Base-by-base conservation (phyloP, 2,329 filamentous ascomycete species). In the Diplodia seriata region DNA sequence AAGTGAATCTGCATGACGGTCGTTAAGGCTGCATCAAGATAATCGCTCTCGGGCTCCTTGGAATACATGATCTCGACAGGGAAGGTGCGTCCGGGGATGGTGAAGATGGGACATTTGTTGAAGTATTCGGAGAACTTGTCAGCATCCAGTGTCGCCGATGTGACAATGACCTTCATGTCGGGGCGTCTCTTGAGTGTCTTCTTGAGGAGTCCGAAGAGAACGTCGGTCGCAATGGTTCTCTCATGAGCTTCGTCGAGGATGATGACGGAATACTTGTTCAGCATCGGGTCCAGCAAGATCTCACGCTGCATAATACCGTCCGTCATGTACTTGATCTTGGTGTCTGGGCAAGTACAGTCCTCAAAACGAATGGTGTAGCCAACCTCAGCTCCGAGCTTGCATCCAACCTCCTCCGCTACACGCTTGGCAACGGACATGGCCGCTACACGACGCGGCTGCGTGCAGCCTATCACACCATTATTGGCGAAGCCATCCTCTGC, bases 321-420 rank as follows among this genome's bases (percentile, higher is more conserved):
- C 54, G 96, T 99, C 95, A 99, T 99, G 85, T 99, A 99, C 84
- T 99, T 99, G 77, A 99, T 87, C 70, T 96, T 88, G 1, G 95
- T 99, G 80, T 92, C 93, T 68, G 89, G 88, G 62, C 91, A 87
- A 0, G 95, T 98, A 83, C 89, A 91, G 79, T 99, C 95, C 81
- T 99, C 96, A 80, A 99, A 99, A 85, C 95, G 93, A 79, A 99
- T 98, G 79, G 92, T 98, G 84, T 98, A 99, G 80, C 95, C 95
- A 67, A 99, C 94, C 81, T 98, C 94, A 72, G 97, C 89, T 69
- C 95, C 95, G 31, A 99, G 86, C 69, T 86, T 89, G 72, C 97
- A 94, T 77, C 98, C 95, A 86, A 99, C 91, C 82, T 99, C 95
- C 76, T 97, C 89, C 33, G 96, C 93, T 38, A 99, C 95, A 90